Percentiles rank a stretch among this genome's conserved stretches.
These are phyloP conservation scores for Penicillium glabrum DNA, from an alignment of 2,329 filamentous ascomycete species.

Conservation along the genomic window DNA sequence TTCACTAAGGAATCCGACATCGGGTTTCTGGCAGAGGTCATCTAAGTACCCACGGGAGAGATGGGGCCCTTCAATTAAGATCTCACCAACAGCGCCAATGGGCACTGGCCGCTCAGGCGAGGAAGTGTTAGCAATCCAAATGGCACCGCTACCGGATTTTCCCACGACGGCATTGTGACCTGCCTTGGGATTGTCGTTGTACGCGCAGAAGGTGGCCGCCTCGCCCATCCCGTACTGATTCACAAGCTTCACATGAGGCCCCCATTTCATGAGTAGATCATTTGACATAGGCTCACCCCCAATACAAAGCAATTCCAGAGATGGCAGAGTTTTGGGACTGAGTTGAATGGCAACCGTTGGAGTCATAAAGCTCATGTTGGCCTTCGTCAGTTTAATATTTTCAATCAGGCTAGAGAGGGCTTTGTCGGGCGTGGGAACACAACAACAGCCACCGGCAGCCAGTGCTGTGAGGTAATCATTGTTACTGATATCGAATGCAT, in stretches of 20 bases:
- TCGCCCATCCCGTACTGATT: conserved; percentile 33
- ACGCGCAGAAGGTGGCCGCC: conserved; percentile 23
- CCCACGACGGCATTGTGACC: conserved; percentile 16
- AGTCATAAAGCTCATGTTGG: conserved; percentile 26
- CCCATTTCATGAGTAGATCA: conserved; percentile 22
- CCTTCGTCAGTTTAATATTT: conserved; percentile 18
- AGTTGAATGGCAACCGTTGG: conserved; percentile 26
- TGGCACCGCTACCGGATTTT: conserved; percentile 18
- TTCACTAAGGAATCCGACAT: conserved; percentile 13
- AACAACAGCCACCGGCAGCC: conserved; percentile 26
- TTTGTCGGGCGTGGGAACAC: conserved; percentile 18
- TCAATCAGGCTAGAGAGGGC: conserved; percentile 10
- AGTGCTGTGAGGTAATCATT: conserved; percentile 25
- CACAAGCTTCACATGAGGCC: conserved; percentile 10
- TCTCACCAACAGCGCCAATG: conserved; percentile 29
- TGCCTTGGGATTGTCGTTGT: conserved; percentile 17
- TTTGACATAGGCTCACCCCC: conserved; percentile 27
- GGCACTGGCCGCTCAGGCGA: conserved; percentile 21
- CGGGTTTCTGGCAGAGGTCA: conserved; percentile 10
- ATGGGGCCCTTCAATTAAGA: conserved; percentile 30
- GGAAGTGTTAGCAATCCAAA: conserved; percentile 29
- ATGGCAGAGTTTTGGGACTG: conserved; percentile 17
- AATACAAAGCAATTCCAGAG: conserved; percentile 23
- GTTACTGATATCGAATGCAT: conserved; percentile 31
- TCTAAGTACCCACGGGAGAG: conserved; percentile 28